Evolutionary conservation across 1,139 yeast species (phyloP), one percentile per base, ranked within the genome.

Genomic region (Protomyces inundatus): DNA sequence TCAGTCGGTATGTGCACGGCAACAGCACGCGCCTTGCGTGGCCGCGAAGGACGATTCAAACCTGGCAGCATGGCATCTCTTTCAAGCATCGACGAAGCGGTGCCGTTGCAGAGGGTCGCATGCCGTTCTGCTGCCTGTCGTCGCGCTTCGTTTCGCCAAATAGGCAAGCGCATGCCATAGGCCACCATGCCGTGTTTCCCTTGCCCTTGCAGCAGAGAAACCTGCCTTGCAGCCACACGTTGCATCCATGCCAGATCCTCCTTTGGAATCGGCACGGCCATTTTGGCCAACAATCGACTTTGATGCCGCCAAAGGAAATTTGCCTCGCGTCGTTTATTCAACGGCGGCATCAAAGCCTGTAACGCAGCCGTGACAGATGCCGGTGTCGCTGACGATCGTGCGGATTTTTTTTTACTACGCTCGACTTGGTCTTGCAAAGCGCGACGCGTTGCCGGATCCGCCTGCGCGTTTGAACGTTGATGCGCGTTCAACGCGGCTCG

Each of bases 271-370:
- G 62, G 62, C 9, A 52, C 56, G 9, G 10, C 34, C 7, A 56
- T 58, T n/a, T 45, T 23, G 6, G n/a, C 34, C 30, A 58, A n/a
- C 7, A 58, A 52, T 7, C 33, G 10, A 4, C 56, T 58, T 14
- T 40, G 37, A 52, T 58, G 62, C 23, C 56, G 56, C 62, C 62
- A 58, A 6, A 39, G 33, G 5, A 58, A 10, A 23, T 58, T 58
- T 30, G 46, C 56, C 35, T 58, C 56, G 6, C 62, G 42, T 23
- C 56, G 14, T 10, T 39, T 37, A 39, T 52, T 50, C 6, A 58
- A 42, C 3, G 62, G 48, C 23, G 48, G 48, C 6, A 42, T 30
- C 30, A 42, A 30, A 6, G 48, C 48, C 16, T 16, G n/a, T 3
- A 42, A 6, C 16, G 32, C 16, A 9, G 48, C 48, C 16, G 48